Evolutionary conservation across 768 basidiomycete genomes (phyloP), one percentile per base, ranked within the genome.

Genomic region (Crucibulum laeve): DNA sequence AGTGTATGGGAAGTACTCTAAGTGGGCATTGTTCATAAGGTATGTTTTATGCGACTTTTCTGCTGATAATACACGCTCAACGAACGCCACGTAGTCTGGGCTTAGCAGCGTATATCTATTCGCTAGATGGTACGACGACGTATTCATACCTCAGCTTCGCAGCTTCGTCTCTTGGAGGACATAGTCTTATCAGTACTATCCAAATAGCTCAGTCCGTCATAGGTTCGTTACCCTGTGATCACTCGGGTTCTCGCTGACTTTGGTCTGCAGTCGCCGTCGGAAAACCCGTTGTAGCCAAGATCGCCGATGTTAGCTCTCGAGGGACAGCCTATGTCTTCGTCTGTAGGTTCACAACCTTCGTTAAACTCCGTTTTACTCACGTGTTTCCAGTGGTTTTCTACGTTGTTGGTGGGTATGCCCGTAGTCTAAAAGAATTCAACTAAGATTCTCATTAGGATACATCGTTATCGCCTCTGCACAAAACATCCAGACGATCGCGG

Each of bases 101-200:
- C 11, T 73, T 86, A 0, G 82, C 84, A 0, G 77, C 84, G 1
- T 90, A 87, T 57, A 81, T 87, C 44, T 90, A 88, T 59, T 85
- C 85, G 0, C 70, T 90, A 23, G 87, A 88, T 47, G 70, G 76
- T 15, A 73, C 76, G n/a, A 88, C 86, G 5, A 88, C 86, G 2
- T 82, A 67, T 51, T 73, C 71, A 40, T 88, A 86, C 59, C 73
- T 84, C 22, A 58, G 64, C 37, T 80, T 73, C 44, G 82, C 84
- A 8, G 68, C 71, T 13, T 79, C 77, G 13, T 64, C 63, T 21
- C 77, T 82, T 37, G 64, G 64, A 3, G 61, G 70, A 26, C 81
- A 82, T 53, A 76, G 73, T 46, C 61, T 80, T 4, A 66, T 83
- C 34, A 69, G 74, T 17, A 69, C 80, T 4, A 78, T 84, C 38